A percentile compares a stretch with the other conserved stretches of the same genome.
Conservation (phyloP, 768 basidiomycete genomes). For the Leccinum incarnatum region DNA sequence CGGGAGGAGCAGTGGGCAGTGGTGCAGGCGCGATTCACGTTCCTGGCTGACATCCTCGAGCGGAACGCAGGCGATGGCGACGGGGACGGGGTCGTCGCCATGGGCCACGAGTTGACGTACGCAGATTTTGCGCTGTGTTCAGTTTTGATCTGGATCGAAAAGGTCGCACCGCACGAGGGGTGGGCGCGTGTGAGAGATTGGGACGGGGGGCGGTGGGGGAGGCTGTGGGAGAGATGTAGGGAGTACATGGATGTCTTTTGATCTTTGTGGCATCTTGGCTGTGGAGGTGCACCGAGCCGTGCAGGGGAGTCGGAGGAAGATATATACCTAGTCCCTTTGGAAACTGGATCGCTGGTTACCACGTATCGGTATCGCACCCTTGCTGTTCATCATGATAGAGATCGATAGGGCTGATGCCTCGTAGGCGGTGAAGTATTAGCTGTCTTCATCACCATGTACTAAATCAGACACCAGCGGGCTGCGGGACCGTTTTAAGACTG, state of each 20-base stretch:
- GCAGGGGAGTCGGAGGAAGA: neutral
- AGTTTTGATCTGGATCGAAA: constrained; percentile 70
- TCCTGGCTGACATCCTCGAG: constrained; percentile 61
- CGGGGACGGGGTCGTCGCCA: constrained; percentile 59
- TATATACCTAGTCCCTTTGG: neutral
- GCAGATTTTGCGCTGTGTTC: constrained; percentile 75
- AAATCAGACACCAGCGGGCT: neutral
- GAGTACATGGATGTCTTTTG: constrained; percentile 68
- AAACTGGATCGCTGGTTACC: neutral
- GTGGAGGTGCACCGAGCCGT: neutral
- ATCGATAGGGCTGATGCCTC: neutral
- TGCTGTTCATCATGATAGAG: neutral
- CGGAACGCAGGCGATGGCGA: constrained; percentile 64
- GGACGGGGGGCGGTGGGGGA: constrained; percentile 67
- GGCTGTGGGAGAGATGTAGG: constrained; percentile 59
- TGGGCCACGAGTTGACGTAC: constrained; percentile 66
- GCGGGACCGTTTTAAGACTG: neutral
- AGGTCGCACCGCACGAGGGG: constrained; percentile 68
- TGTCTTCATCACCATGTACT: neutral
- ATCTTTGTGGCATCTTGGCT: constrained; percentile 4
- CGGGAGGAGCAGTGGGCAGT: constrained; percentile 64
- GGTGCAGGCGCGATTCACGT: constrained; percentile 65
- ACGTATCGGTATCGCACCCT: no score
- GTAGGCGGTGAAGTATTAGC: no score
- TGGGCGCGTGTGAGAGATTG: constrained; percentile 68